Evolutionary conservation across 345 rosid species (phyloP).

Genomic region (Capsella bursapastoris): DNA sequence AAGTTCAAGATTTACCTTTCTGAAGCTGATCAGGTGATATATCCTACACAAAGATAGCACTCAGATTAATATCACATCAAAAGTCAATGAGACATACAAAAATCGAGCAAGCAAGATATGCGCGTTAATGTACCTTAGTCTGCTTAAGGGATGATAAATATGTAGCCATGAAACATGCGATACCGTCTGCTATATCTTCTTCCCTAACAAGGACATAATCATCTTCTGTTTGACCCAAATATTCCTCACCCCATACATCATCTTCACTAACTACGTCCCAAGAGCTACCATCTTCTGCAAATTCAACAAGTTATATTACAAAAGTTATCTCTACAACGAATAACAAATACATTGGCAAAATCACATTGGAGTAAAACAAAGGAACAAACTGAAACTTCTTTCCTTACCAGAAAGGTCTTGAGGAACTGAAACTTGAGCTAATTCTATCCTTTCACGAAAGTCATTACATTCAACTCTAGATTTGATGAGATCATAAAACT

Average conservation of each 20-base stretch:
- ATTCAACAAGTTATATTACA: neutral
- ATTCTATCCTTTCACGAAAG: slow-evolving; percentile 75
- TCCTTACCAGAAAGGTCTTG: slow-evolving; percentile 47
- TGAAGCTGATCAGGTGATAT: slow-evolving; percentile 92
- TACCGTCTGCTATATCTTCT: slow-evolving; percentile 96
- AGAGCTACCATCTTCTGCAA: slow-evolving; percentile 65
- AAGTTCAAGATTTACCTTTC: slow-evolving; percentile 55
- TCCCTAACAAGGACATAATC: slow-evolving; percentile 89
- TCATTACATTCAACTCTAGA: slow-evolving; percentile 80
- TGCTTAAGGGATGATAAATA: slow-evolving; percentile 82
- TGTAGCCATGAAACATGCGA: slow-evolving; percentile 95
- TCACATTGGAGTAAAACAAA: neutral
- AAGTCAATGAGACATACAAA: neutral
- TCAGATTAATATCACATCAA: neutral
- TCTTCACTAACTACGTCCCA: slow-evolving; percentile 82
- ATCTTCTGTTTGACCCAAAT: slow-evolving; percentile 55
- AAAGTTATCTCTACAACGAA: slow-evolving; percentile 11
- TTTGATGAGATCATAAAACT: slow-evolving; percentile 85
- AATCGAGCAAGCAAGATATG: neutral
- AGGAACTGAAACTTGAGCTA: slow-evolving; percentile 53
- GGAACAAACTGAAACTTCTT: neutral
- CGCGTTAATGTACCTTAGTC: slow-evolving; percentile 57
- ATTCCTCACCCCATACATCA: slow-evolving; percentile 75
- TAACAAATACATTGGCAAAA: neutral
- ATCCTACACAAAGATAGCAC: slow-evolving; percentile 57